Evolutionary conservation across 495 filamentous ascomycete species (phyloP), one percentile per base, ranked within the genome.

Genomic region (Neurospora sp.): DNA sequence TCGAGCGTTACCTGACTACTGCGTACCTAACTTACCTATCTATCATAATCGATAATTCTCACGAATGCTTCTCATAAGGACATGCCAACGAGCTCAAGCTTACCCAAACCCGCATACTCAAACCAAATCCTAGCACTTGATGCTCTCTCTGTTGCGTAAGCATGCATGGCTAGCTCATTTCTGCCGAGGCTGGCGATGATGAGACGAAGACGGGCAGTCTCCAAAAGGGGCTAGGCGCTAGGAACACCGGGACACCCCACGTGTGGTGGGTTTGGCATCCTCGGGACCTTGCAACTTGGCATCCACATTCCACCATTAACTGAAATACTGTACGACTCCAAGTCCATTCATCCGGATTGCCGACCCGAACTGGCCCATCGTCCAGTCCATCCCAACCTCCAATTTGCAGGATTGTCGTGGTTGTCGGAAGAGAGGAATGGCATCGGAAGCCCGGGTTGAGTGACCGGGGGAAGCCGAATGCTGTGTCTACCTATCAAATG

Each of bases 341-440:
- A 61, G 70, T 68, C 75, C 77, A 76, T 80, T 78, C 77, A 78
- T 72, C 78, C 78, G 78, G 73, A 73, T 74, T 78, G 72, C 78
- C 78, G 77, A 68, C 70, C 69, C 37, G 42, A 45, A 59, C 27
- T 27, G 27, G 27, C 27, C 27, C 27, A 27, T 27, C 27, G 27
- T 27, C 27, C 27, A 59, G 47, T 59, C 10, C 47, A 59, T 59
- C 47, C 47, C 47, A 38, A 20, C 70, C 35, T 37, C 38, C n/a
- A 37, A 65, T 35, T 37, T 38, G 44, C 4, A 38, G 69, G 22
- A 20, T 1, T 31, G 0, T 45, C 27, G 39, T 31, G 53, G 7
- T 65, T 65, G 27, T 35, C 53, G 53, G 53, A 65, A 3, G 27
- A 65, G 53, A 65, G 53, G 53, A 18, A 7, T 65, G 27, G 27